Evolutionary conservation across 345 rosid species (phyloP).

Genomic region (Populus davidiana): DNA sequence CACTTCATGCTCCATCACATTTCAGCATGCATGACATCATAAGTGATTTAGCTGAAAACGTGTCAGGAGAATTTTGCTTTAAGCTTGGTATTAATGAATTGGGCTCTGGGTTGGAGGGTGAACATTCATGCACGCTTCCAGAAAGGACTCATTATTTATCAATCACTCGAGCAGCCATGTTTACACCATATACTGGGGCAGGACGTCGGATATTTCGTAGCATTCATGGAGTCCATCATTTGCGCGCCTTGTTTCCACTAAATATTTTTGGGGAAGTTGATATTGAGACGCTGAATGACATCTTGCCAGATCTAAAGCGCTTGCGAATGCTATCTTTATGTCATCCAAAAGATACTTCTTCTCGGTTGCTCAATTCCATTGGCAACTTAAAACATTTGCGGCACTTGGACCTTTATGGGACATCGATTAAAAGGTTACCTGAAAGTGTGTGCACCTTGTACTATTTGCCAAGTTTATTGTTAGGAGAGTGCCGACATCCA

Average conservation of each 20-base stretch:
- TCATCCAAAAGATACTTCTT: not conserved
- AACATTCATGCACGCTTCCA: not conserved
- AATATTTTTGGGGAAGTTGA: too few species aligned
- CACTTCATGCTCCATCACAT: not conserved
- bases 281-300: not conserved
- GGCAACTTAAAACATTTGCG: constrained; percentile 2
- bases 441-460: not conserved
- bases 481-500: not conserved
- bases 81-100: not conserved
- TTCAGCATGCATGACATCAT: constrained; percentile 16
- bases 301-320: not conserved
- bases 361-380: not conserved
- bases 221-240: not conserved
- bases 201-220: not conserved
- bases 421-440: not conserved
- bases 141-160: not conserved
- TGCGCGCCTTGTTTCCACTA: not conserved
- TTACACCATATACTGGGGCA: too few species aligned
- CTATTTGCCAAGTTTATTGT: not conserved
- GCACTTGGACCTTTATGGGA: not conserved
- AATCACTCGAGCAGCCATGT: too few species aligned
- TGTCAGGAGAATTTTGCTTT: constrained; percentile 16
- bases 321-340: not conserved
- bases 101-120: constrained; percentile 1
- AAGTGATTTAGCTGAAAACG: constrained; percentile 2